A percentile compares a stretch with the other conserved stretches of the same genome.
Evolutionary conservation across 192 early-diverging fungal genomes (phyloP).

Genomic region (Podila epigama): DNA sequence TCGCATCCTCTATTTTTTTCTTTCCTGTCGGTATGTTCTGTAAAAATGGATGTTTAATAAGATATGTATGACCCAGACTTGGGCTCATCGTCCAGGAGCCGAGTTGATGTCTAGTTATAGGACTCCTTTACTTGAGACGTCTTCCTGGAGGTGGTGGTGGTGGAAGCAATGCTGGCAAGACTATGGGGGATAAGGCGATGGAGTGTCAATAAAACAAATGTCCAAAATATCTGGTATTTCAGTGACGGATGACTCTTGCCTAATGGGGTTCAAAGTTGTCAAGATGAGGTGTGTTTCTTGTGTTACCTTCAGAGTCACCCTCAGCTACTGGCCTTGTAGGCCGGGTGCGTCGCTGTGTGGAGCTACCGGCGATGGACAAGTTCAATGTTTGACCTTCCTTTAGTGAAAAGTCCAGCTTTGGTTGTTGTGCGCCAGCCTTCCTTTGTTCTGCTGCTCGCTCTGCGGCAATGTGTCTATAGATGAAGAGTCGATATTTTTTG

Average conservation of each 20-base stretch:
- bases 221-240: no score
- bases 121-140: constrained; percentile 9
- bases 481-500: no score
- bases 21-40: neutral
- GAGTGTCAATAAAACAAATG: neutral
- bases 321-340: constrained; percentile 22
- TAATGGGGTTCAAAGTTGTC: neutral
- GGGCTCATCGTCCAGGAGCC: no score
- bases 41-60: neutral
- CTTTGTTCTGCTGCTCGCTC: constrained; percentile 50
- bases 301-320: constrained; percentile 17
- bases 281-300: neutral
- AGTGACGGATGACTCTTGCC: no score
- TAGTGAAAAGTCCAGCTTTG: constrained; percentile 77
- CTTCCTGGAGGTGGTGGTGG: constrained; percentile 45
- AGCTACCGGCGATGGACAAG: constrained; percentile 70
- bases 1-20: no score
- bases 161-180: constrained; percentile 11
- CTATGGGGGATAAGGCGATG: neutral
- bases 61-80: no score
- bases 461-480: constrained; percentile 59
- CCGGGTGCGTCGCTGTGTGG: constrained; percentile 24
- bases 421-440: constrained; percentile 46
- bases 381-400: constrained; percentile 84
- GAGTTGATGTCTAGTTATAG: neutral